Evolutionary conservation across 2,329 filamentous ascomycete genomes (phyloP).

Genomic region (Cercospora brassicicola): DNA sequence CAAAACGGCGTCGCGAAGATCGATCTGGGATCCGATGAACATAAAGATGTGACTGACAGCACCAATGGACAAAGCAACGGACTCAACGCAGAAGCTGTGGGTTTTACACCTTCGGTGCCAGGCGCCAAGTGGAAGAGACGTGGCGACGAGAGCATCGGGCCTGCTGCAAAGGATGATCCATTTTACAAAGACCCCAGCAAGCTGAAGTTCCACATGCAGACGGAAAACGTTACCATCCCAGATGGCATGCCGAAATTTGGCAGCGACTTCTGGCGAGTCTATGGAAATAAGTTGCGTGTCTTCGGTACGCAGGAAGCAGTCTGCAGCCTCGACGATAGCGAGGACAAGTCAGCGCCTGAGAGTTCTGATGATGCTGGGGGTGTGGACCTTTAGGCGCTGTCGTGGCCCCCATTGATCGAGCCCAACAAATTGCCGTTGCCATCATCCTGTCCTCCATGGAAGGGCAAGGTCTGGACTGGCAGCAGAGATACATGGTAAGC

Average conservation of each 20-base stretch:
- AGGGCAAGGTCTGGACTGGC: constrained; percentile 10
- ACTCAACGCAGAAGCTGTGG: constrained; percentile 9
- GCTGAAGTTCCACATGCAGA: constrained; percentile 20
- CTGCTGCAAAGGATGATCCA: constrained; percentile 28
- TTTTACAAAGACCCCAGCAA: constrained; percentile 33
- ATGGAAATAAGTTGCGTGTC: constrained; percentile 60
- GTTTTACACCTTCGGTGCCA: constrained; percentile 33
- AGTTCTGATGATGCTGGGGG: constrained; percentile 15
- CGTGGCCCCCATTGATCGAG: not conserved
- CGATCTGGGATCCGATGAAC: constrained; percentile 14
- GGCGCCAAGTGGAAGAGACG: constrained; percentile 35
- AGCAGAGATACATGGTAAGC: constrained; percentile 12
- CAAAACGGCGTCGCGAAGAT: constrained; percentile 21
- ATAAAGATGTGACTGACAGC: not conserved
- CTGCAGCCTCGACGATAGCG: constrained; percentile 35
- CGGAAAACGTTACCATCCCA: constrained; percentile 36
- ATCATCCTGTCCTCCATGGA: not conserved
- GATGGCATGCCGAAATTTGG: constrained; percentile 53
- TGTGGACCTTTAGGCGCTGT: constrained; percentile 13
- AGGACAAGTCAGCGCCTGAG: constrained; percentile 4
- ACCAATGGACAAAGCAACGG: constrained; percentile 13
- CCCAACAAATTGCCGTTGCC: not conserved
- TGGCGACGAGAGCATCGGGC: constrained; percentile 33
- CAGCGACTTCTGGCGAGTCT: constrained; percentile 57
- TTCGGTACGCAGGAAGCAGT: constrained; percentile 60